Percentiles rank a stretch among this genome's conserved stretches.
These are phyloP conservation scores for Trichoderma reesei DNA, from an alignment of 495 filamentous ascomycete species.

Conservation along the genomic window DNA sequence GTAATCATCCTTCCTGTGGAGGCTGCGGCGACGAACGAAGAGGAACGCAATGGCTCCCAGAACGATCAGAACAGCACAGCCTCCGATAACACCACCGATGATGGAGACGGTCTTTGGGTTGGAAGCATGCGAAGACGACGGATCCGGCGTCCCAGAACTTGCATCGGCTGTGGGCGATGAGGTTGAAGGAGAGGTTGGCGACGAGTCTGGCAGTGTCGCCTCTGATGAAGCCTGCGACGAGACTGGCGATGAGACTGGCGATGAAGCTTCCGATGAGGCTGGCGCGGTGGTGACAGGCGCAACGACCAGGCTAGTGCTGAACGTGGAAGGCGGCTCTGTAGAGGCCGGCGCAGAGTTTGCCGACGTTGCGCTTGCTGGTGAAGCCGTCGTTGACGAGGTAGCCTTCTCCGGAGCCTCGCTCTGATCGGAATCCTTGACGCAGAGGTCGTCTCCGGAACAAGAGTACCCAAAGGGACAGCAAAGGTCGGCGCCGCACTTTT, in stretches of 20 bases:
- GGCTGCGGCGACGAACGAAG: slow-evolving; percentile 17
- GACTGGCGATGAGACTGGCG: too few relatives aligned
- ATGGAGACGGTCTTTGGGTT: slow-evolving; percentile 23
- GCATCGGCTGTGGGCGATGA: slow-evolving; percentile 21
- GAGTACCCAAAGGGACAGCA: slow-evolving; percentile 79
- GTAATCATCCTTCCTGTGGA: slow-evolving; percentile 13
- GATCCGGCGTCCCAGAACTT: not conserved
- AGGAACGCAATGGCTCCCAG: slow-evolving; percentile 16
- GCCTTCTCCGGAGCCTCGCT: slow-evolving; percentile 19
- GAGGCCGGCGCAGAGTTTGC: slow-evolving; percentile 14
- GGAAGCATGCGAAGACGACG: slow-evolving; percentile 11
- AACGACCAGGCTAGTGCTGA: not conserved
- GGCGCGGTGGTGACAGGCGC: slow-evolving; percentile 11
- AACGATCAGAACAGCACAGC: slow-evolving; percentile 19
- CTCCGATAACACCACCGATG: slow-evolving; percentile 22
- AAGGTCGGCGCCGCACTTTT: slow-evolving; percentile 42
- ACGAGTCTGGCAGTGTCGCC: not conserved
- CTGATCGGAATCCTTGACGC: slow-evolving; percentile 31
- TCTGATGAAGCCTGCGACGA: too few relatives aligned
- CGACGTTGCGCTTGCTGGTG: slow-evolving; percentile 22
- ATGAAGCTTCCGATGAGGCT: not conserved
- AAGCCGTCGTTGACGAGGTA: slow-evolving; percentile 16
- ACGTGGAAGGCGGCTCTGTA: slow-evolving; percentile 12
- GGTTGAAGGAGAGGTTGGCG: slow-evolving; percentile 12
- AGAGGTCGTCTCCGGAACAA: slow-evolving; percentile 41